These are phyloP conservation scores for Cystobasidium tubakii DNA, from an alignment of 768 basidiomycete genomes.

Conservation along the genomic window DNA sequence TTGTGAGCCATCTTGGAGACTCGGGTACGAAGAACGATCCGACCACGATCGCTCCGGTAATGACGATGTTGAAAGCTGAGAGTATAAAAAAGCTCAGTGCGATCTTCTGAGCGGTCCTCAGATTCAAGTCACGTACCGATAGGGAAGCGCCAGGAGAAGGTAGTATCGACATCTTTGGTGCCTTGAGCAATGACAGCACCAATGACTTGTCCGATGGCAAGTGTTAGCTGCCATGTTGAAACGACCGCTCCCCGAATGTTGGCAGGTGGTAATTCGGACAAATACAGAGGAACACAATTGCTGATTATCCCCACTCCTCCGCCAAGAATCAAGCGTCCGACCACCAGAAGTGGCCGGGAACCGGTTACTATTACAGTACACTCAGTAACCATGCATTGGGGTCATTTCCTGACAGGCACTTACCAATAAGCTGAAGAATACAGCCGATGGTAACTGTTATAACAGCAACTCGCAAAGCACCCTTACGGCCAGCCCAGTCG, in stretches of 20 bases:
- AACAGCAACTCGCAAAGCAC: slow-evolving; percentile 45
- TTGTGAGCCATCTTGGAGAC: slow-evolving; percentile 47
- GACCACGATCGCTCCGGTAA: slow-evolving; percentile 44
- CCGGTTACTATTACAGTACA: slow-evolving; percentile 40
- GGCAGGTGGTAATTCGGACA: slow-evolving; percentile 49
- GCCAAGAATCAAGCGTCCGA: slow-evolving; percentile 49
- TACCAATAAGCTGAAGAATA: slow-evolving; percentile 43
- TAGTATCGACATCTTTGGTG: slow-evolving; percentile 42
- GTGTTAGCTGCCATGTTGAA: slow-evolving; percentile 48
- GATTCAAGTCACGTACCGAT: slow-evolving; percentile 29
- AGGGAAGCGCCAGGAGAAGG: slow-evolving; percentile 41
- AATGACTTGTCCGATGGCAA: slow-evolving; percentile 48
- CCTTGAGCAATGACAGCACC: slow-evolving; percentile 49
- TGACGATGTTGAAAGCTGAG: slow-evolving; percentile 47
- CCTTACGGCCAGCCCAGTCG: slow-evolving; percentile 48
- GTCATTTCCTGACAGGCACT: too few species aligned
- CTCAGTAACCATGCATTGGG: too few species aligned
- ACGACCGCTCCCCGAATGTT: slow-evolving; percentile 49
- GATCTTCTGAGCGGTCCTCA: too few species aligned
- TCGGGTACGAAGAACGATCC: slow-evolving; percentile 46
- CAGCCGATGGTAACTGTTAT: slow-evolving; percentile 46
- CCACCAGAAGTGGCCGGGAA: slow-evolving; percentile 43
- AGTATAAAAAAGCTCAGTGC: neutral
- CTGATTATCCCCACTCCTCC: slow-evolving; percentile 47
- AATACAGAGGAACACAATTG: slow-evolving; percentile 48